phyloP scores from a whole-genome alignment of 2,329 filamentous ascomycete species.

The Aspergillus brasiliensis region DNA sequence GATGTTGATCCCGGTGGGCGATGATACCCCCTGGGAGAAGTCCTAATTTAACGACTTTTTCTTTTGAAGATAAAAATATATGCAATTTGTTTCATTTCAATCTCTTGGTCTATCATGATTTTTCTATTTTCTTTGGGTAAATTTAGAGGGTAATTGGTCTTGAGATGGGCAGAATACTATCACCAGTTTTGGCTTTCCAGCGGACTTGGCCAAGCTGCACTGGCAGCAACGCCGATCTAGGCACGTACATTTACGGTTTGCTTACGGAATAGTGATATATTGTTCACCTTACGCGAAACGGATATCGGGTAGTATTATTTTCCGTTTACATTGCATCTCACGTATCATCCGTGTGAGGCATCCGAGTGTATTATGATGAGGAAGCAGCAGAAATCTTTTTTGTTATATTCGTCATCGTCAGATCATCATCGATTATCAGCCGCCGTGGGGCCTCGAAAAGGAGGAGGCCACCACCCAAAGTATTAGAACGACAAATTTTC shows the following conservation, averaged over 20 bases:
- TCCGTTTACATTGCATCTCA: neutral
- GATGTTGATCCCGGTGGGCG: constrained; percentile 19
- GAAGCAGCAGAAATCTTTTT: neutral
- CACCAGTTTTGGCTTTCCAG: neutral
- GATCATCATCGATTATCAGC: constrained; percentile 21
- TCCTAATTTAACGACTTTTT: constrained; percentile 25
- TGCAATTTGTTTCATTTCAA: neutral
- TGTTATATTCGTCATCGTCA: constrained; percentile 23
- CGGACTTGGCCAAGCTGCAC: neutral
- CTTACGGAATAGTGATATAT: too few species aligned
- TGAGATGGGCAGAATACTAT: neutral
- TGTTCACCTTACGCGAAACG: neutral
- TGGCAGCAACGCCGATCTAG: neutral
- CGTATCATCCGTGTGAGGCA: neutral
- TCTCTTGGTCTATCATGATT: neutral
- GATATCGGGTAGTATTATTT: neutral
- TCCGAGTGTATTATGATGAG: neutral
- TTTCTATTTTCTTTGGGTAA: constrained; percentile 13
- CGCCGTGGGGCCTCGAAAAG: constrained; percentile 12
- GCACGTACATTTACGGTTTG: neutral
- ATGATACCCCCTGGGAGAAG: constrained; percentile 11
- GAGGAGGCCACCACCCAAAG: constrained; percentile 8
- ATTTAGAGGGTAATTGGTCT: constrained; percentile 16
- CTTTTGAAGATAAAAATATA: constrained; percentile 18
- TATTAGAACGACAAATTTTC: constrained; percentile 8